Evolutionary conservation across 306 rosid species (phyloP).

Genomic region (Castanea mollissima): DNA sequence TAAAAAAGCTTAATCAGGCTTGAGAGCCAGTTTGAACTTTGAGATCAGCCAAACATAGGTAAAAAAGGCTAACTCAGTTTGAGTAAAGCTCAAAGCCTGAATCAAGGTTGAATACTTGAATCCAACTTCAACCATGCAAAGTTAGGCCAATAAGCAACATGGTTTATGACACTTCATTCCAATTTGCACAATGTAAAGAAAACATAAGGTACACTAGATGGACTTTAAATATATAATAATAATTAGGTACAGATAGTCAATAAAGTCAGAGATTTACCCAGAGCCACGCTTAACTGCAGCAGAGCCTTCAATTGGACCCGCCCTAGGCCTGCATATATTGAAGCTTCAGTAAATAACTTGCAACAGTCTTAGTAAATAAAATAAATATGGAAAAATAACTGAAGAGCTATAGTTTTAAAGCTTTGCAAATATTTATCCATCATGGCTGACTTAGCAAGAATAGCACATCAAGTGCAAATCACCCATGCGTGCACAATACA

Average conservation of each 20-base stretch:
- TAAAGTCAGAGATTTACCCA: slow-evolving; percentile 45
- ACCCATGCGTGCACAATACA: neutral
- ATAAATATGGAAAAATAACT: neutral
- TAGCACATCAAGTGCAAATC: neutral
- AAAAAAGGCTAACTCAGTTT: neutral
- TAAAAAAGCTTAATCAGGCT: neutral
- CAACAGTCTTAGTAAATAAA: neutral
- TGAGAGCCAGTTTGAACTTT: neutral
- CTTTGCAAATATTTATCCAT: neutral
- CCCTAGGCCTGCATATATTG: slow-evolving; percentile 54
- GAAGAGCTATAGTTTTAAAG: neutral
- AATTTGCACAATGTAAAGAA: neutral
- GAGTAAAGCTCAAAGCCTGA: neutral
- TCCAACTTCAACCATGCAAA: neutral
- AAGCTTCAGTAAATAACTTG: slow-evolving; percentile 16
- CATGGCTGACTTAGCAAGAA: neutral
- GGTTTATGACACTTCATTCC: neutral
- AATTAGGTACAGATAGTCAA: no score
- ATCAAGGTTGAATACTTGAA: neutral
- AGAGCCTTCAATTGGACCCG: slow-evolving; percentile 45
- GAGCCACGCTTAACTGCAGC: slow-evolving; percentile 46
- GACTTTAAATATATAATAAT: no score
- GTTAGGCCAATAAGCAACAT: neutral
- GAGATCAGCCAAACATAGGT: neutral
- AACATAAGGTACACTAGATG: neutral